Evolutionary conservation across 2,329 filamentous ascomycete species (phyloP), one percentile per base, ranked within the genome.

Genomic region (Xylaria sp.): DNA sequence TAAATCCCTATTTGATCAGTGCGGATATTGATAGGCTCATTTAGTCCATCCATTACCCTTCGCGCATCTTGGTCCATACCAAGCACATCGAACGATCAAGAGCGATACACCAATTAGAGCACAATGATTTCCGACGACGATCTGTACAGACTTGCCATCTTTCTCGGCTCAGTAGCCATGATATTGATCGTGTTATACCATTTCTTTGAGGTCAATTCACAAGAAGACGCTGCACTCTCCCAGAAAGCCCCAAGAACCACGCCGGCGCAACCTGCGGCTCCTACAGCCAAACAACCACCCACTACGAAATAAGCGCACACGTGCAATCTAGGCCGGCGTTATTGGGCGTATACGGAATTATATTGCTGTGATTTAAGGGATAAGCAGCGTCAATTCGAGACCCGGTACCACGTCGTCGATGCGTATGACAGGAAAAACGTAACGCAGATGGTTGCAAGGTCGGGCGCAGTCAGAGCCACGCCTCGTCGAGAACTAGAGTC

Each of bases 91-190:
- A 55, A 56, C 67, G 37, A 37, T 27, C 54, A 41, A 55, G 41
- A 52, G 29, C 19, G n/a, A n/a, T 31, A 53, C 49, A 15, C 19
- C 46, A 11, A 62, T 37, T 21, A 65, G 60, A 64, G 72, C 81
- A 91, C 72, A 49, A 99, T 99, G 95, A 98, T 99, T 76, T 90
- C 93, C 76, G 95, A 99, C 87, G 82, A 85, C 76, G 89, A 95
- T 68, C 89, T 99, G 72, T 97, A 98, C 84, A 86, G 86, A 65
- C 87, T 99, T 29, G 93, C 95, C 77, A 88, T 98, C 76, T 94
- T 97, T 77, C 90, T 99, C 62, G 95, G 95, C 80, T 90, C 88
- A 57, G 86, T 89, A 40, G 88, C 94, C 66, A 94, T 98, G 91
- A 82, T 97, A 44, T 85, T 99, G 64, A 97, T 98, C 68, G 88